phyloP scores from a whole-genome alignment of 345 rosid genomes.

The Rhodamnia argentea region DNA sequence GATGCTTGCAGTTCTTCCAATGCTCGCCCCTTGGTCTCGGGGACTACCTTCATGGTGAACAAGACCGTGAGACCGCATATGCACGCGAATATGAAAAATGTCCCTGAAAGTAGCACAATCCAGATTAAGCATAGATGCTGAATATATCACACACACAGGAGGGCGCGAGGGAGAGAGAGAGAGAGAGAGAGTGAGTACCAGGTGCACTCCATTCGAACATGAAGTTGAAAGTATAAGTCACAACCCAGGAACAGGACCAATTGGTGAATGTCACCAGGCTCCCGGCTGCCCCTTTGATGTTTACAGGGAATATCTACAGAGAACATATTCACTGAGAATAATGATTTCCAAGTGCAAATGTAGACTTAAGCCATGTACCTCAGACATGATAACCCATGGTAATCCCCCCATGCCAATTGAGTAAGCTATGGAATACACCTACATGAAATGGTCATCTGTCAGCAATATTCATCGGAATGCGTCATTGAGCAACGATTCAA shows the following conservation, averaged over 20 bases:
- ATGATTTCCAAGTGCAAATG: neutral
- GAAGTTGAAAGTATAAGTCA: constrained; percentile 31
- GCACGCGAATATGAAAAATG: constrained; percentile 22
- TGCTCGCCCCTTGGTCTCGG: constrained; percentile 57
- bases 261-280: constrained; percentile 33
- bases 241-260: constrained; percentile 44
- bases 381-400: constrained; percentile 32
- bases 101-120: constrained; percentile 9
- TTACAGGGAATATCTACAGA: neutral
- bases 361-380: constrained; percentile 19
- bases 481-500: neutral
- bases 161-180: no score
- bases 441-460: neutral
- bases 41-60: constrained; percentile 32
- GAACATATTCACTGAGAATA: neutral
- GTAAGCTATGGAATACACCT: constrained; percentile 8
- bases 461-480: neutral
- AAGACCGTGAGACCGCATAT: constrained; percentile 12
- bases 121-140: neutral
- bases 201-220: constrained; percentile 44
- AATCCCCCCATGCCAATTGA: neutral
- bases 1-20: constrained; percentile 52
- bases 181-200: constrained; percentile 8
- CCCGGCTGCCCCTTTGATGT: constrained; percentile 44
- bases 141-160: neutral